Base-by-base conservation (phyloP, 768 basidiomycete species). In the Suillus cothurnatus region DNA sequence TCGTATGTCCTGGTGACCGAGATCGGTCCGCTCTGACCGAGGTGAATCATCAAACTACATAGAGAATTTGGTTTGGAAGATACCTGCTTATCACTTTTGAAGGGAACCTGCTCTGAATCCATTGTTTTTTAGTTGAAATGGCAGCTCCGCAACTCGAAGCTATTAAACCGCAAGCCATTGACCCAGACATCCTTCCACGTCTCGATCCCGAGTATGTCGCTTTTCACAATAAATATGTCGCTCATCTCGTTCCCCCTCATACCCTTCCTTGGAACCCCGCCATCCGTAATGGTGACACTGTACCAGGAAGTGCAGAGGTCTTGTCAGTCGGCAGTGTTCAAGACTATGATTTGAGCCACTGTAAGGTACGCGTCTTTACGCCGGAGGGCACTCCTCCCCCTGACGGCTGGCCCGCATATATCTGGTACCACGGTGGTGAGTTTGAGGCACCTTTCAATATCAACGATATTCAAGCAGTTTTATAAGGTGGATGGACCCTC, bases 381-480 rank as follows among this genome's bases (percentile, higher is more conserved):
- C 91, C 91, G 0, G 71, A 77, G 47, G 74, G 73, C 23, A 79
- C 83, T 55, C 70, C 78, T 0, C 89, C 89, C 0, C 71, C 70
- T 2, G 74, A 73, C 0, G 91, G 91, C 21, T 92, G 91, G 91
- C 90, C 90, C 0, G 83, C 86, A 2, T 85, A 92, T 66, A 81
- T 91, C 52, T 92, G 84, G 81, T 91, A 88, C 72, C 91, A 92
- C 67, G 91, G 91, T 61, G 91, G 90, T 85, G 66, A 62, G 81
- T 63, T 38, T 32, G 34, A 34, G 9, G 23, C 26, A 61, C 28
- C 3, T 59, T 41, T 41, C 26, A 41, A 59, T 39, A 41, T 58
- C 39, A 26, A 21, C 1, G 19, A 43, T 14, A 41, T 31, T 59
- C 39, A 59, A 59, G 19, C 26, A 31, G 21, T 28, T 1, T 28